Evolutionary conservation across 2,329 filamentous ascomycete species (phyloP).

Genomic region (Penicillium sp.): DNA sequence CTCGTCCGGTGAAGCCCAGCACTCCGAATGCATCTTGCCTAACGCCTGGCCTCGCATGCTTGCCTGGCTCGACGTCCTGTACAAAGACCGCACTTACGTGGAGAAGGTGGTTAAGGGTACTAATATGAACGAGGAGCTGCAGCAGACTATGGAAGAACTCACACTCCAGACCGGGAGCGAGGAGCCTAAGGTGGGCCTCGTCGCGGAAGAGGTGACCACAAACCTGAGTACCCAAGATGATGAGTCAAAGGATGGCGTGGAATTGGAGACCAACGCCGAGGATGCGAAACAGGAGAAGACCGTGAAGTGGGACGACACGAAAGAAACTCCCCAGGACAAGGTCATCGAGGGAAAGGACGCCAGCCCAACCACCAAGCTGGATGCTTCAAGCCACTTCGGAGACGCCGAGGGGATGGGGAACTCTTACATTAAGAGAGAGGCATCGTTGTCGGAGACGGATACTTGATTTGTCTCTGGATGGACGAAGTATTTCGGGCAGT

Average conservation of each 20-base stretch:
- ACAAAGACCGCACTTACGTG: slow-evolving; percentile 44
- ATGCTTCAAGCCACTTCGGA: not conserved
- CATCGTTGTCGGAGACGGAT: not conserved
- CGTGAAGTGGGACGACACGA: not conserved
- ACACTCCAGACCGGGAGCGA: not conserved
- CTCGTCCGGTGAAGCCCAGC: slow-evolving; percentile 59
- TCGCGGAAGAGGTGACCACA: not conserved
- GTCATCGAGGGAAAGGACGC: not conserved
- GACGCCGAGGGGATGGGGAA: not conserved
- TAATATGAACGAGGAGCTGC: slow-evolving; percentile 15
- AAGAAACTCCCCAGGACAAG: not conserved
- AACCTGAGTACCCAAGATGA: not conserved
- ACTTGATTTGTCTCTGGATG: not conserved
- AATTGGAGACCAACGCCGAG: not conserved
- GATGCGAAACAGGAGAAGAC: not conserved
- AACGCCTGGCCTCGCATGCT: slow-evolving; percentile 53
- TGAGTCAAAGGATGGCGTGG: not conserved
- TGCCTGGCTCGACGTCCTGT: slow-evolving; percentile 58
- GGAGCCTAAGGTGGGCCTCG: not conserved
- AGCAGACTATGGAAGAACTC: slow-evolving; percentile 3
- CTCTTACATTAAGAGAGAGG: not conserved
- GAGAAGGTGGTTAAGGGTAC: slow-evolving; percentile 27
- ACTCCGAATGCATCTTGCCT: slow-evolving; percentile 61
- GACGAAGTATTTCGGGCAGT: not conserved
- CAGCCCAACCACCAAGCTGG: not conserved